phyloP scores from a whole-genome alignment of 768 basidiomycete species.

The Sporobolomyces pararoseus region DNA sequence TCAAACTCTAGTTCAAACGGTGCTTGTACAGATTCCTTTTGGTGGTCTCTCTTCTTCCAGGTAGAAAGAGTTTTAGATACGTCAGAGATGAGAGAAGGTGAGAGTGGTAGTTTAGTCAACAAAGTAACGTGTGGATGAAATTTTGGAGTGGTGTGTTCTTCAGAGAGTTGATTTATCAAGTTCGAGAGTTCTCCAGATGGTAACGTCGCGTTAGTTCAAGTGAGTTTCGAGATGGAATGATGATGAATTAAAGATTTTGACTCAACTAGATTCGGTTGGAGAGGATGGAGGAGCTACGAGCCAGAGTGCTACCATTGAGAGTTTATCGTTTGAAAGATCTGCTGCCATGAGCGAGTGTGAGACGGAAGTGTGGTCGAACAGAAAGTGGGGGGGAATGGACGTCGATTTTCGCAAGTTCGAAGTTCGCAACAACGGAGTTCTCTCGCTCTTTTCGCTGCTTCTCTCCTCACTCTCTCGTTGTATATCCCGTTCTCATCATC shows the following conservation, averaged over 20 bases:
- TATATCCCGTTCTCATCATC: no score
- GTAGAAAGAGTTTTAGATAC: neutral
- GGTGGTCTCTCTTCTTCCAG: no score
- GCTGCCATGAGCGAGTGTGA: no score
- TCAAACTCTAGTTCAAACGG: neutral
- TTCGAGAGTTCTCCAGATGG: neutral
- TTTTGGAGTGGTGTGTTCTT: neutral
- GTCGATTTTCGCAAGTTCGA: no score
- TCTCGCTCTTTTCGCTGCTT: no score
- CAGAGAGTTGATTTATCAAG: slow-evolving; percentile 4
- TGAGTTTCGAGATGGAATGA: neutral
- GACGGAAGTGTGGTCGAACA: no score
- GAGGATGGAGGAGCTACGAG: slow-evolving; percentile 2
- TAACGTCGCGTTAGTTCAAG: no score
- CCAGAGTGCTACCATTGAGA: slow-evolving; percentile 5
- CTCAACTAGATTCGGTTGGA: neutral
- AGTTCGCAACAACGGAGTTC: no score
- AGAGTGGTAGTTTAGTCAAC: slow-evolving; percentile 14
- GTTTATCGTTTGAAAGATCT: neutral
- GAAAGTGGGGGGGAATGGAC: no score
- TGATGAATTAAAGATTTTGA: neutral
- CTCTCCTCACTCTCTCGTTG: no score
- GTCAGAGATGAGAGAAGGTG: neutral
- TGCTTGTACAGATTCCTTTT: no score
- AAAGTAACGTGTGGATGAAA: slow-evolving; percentile 33